Evolutionary conservation across 768 basidiomycete genomes (phyloP), one percentile per base, ranked within the genome.

Genomic region (Lentinula detonsa): DNA sequence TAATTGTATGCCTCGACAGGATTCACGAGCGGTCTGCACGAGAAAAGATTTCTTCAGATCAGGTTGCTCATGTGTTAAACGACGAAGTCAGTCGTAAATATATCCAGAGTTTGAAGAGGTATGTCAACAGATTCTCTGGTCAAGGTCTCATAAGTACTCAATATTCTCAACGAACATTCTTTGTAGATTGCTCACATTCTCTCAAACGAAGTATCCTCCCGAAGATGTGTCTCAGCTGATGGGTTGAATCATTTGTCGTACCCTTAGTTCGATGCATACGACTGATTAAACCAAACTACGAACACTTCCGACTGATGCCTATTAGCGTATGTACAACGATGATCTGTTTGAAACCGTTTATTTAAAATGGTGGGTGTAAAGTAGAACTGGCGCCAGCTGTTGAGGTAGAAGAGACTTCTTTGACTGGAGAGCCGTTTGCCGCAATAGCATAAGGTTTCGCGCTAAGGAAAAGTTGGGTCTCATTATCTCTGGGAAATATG

Each of bases 61-160:
- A 95, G 71, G 95, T 99, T 7, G 97, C 96, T 0, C 97, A 99
- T 72, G 97, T 98, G 2, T 72, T 99, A 61, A 99, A 99, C 71
- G 97, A 99, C 68, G 97, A 99, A 84, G 93, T 98, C 69, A 95
- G 93, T 68, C 83, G 97, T 63, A 99, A 98, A 74, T 99, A 98
- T 70, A 98, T 99, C 61, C 97, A 98, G 75, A 97, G 93, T 71
- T 72, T 98, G 57, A 98, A 98, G 76, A 77, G 95, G 94, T 93
- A 65, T n/a, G 78, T 66, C 13, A 11, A 5, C n/a, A 10, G 28
- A 3, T 63, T 39, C 13, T 40, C 46, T 35, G 42, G n/a, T 54
- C 31, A 28, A 28, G 28, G 28, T 28, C 28, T 3, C 28, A 28
- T 28, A n/a, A n/a, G n/a, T n/a, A 5, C 42, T 39, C 23, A 5